These are phyloP conservation scores for Umbellularia californica DNA, from an alignment of 164 flowering plant species.

Conservation along the genomic window DNA sequence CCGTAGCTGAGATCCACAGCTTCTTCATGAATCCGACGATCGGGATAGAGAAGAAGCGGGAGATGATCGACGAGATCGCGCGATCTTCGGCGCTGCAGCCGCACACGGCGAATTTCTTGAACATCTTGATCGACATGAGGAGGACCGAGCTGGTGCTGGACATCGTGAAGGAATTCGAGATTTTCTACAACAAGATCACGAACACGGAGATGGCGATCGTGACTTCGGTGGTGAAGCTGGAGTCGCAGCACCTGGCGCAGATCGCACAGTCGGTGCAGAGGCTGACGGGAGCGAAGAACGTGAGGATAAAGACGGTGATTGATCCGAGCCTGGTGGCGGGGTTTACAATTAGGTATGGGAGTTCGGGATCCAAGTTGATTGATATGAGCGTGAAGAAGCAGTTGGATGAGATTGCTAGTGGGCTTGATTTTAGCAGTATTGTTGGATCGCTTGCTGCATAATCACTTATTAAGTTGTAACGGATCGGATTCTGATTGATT, in stretches of 20 bases:
- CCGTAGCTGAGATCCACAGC: constrained; percentile 28
- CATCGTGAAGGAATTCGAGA: constrained; percentile 70
- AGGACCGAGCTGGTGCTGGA: constrained; percentile 55
- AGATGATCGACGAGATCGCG: constrained; percentile 49
- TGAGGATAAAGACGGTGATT: constrained; percentile 74
- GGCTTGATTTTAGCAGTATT: constrained; percentile 64
- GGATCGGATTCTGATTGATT: background rate
- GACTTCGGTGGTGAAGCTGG: constrained; percentile 75
- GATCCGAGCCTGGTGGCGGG: constrained; percentile 86
- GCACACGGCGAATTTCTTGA: constrained; percentile 61
- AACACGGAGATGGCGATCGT: constrained; percentile 80
- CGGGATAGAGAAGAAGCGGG: constrained; percentile 37
- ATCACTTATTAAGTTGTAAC: background rate
- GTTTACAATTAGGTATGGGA: constrained; percentile 80
- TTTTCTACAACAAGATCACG: constrained; percentile 56
- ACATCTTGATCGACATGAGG: constrained; percentile 59
- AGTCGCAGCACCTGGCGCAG: constrained; percentile 81
- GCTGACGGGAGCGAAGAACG: constrained; percentile 78
- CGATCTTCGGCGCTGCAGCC: constrained; percentile 38
- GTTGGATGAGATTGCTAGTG: constrained; percentile 69
- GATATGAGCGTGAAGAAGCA: constrained; percentile 97
- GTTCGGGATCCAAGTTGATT: constrained; percentile 66
- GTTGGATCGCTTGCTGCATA: constrained; percentile 26
- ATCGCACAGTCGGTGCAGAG: constrained; percentile 83
- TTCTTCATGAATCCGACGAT: constrained; percentile 67